Base-by-base conservation (phyloP, 441 rosid species). In the Erodium trifolium region DNA sequence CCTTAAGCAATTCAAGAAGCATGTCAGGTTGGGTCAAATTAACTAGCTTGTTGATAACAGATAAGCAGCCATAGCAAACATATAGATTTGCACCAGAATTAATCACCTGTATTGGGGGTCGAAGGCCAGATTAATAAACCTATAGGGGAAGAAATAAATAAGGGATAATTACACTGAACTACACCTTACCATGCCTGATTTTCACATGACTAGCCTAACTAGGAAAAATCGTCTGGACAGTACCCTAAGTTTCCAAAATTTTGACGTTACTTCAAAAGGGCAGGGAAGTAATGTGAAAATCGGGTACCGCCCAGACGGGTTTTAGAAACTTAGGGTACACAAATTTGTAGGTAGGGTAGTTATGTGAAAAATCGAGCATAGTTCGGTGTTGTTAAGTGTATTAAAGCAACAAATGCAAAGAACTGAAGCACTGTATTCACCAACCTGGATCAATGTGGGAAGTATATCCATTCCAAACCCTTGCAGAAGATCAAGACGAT, bases 401-500 rank as follows among this genome's bases (percentile, higher is more conserved):
- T 2, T 43, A 43, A 43, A 43, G 11, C 11, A 43, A 37, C 70
- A 71, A 75, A 71, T 31, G 68, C 43, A 49, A 67, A 65, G 66
- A 29, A 35, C 53, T 39, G 67, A 39, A 71, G 13, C n/a, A 47
- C 47, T 39, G 68, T 34, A 53, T 62, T 43, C 49, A 75, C 84
- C 71, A 77, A 94, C 99, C 99, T 87, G 91, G 70, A 88, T 80
- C 84, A 94, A 75, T 74, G 74, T 78, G 73, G 98, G 91, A 77
- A 95, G 81, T 67, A 92, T 51, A 76, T 90, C 88, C 67, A 74
- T 73, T 67, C 89, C 91, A 85, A 90, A 79, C 70, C 81, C 84
- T 65, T 65, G 88, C 70, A 95, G 78, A 72, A 83, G 82, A 76
- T 86, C 86, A 71, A 91, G 88, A 64, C 81, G 88, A 77, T 80